Evolutionary conservation across 176 grass and related monocot species (phyloP).

Genomic region (Cenchrus fungigraminus): DNA sequence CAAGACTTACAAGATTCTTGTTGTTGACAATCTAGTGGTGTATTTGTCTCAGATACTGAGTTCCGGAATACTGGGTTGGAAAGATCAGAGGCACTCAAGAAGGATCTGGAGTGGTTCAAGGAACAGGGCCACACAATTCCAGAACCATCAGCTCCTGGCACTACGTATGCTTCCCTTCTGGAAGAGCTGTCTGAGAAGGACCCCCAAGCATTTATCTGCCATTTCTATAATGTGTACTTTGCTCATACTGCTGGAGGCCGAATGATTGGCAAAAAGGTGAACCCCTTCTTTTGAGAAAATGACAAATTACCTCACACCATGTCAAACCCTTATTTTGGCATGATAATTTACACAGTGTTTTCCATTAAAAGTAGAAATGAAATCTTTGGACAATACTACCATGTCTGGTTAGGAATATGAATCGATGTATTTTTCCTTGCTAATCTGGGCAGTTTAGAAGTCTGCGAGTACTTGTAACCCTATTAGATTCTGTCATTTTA

Average conservation of each 20-base stretch:
- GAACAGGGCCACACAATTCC: conserved; percentile 79
- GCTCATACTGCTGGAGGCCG: conserved; percentile 91
- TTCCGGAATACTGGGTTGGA: conserved; percentile 92
- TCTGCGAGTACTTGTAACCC: neutral
- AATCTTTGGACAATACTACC: neutral
- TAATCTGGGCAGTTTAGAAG: neutral
- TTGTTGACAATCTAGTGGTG: conserved; percentile 21
- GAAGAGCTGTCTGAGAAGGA: conserved; percentile 81
- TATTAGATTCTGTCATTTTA: neutral
- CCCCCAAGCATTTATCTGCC: conserved; percentile 93
- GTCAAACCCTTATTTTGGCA: neutral
- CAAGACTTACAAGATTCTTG: neutral
- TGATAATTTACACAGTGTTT: neutral
- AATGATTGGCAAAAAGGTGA: conserved; percentile 96
- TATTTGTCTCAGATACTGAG: conserved; percentile 69
- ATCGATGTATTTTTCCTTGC: neutral
- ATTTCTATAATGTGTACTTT: conserved; percentile 97
- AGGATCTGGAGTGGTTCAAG: conserved; percentile 92
- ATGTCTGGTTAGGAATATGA: neutral
- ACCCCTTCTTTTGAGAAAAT: neutral
- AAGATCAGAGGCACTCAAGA: conserved; percentile 79
- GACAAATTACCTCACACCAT: neutral
- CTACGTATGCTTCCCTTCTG: conserved; percentile 68
- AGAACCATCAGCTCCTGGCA: conserved; percentile 72
- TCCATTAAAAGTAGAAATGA: neutral